Evolutionary conservation across 1,284 basidiomycete species (phyloP), one percentile per base, ranked within the genome.

Genomic region (Pascua guehoae): DNA sequence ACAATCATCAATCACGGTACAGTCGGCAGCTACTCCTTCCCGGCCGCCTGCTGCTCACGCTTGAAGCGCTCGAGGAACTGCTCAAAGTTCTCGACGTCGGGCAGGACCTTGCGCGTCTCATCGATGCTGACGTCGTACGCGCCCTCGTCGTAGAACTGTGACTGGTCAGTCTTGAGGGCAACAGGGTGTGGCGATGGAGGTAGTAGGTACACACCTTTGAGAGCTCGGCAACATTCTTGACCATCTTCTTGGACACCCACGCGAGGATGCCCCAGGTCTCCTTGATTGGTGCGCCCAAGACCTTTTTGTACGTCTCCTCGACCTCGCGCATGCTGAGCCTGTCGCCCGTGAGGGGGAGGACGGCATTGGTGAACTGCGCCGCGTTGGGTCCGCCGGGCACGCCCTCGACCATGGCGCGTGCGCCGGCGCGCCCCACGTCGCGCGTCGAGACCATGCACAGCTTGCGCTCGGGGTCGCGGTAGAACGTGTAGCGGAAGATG

Each of bases 11-110:
- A 32, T 32, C 24, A 32, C 7, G 24, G 24, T 32, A 32, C 7
- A 7, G 24, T 32, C 24, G 24, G 24, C 7, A 7, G 3, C 24
- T 32, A 32, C 24, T 32, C 7, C 24, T 32, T 32, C 24, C 4
- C 47, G 38, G 15, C 36, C n/a, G n/a, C 43, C 12, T 39, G 36
- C 42, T 54, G 53, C 39, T 61, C 50, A 16, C 51, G 52, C 58
- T 68, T 67, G 55, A 54, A 65, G n/a, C 67, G 58, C 49, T 56
- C 46, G n/a, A 70, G 58, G 61, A 64, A 70, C 12, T 46, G 32
- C 17, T 50, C 32, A 37, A 69, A 56, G 60, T 63, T 53, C 53
- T 71, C 66, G 8, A 60, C 37, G 18, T 66, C 60, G 2, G 66
- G 66, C 39, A 71, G 51, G 14, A 60, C 49, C 32, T 56, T 18